A percentile compares a stretch with the other conserved stretches of the same genome.
Conservation (phyloP, 306 rosid genomes). For the Cicer bijugum region DNA sequence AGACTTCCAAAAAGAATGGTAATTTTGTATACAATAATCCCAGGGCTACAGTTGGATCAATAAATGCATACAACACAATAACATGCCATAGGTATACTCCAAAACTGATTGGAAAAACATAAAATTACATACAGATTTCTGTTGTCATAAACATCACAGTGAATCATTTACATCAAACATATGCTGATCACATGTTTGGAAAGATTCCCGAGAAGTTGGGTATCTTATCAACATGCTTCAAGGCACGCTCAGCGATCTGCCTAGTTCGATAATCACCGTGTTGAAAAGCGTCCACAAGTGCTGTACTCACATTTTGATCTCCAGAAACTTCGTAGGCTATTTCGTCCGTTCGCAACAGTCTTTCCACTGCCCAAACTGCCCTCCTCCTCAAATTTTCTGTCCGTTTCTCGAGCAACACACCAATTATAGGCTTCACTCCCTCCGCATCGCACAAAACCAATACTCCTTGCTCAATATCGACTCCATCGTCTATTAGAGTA, state of each 20-base stretch:
- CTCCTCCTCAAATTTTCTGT: conserved; percentile 86
- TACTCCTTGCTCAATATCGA: conserved; percentile 84
- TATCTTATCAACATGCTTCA: conserved; percentile 91
- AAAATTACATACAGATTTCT: conserved; percentile 51
- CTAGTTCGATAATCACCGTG: conserved; percentile 89
- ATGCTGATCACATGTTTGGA: conserved; percentile 58
- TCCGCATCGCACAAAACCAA: conserved; percentile 71
- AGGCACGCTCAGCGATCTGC: conserved; percentile 93
- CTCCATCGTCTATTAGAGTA: conserved; percentile 86
- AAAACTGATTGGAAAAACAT: conserved; percentile 43
- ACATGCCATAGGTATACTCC: conserved; percentile 49
- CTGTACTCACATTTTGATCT: conserved; percentile 84
- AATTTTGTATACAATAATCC: conserved; percentile 53
- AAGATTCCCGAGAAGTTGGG: conserved; percentile 98
- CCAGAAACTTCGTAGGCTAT: conserved; percentile 82
- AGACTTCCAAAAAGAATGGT: conserved; percentile 54
- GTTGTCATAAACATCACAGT: conserved; percentile 28
- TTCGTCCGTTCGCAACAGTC: conserved; percentile 80
- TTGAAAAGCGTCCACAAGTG: conserved; percentile 98
- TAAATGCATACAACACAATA: conserved; percentile 52
- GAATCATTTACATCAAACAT: conserved; percentile 42
- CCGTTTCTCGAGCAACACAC: conserved; percentile 80
- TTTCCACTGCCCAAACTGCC: conserved; percentile 91
- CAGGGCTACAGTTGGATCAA: conserved; percentile 48
- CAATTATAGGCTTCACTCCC: conserved; percentile 78